Conservation (phyloP, 768 basidiomycete genomes). For the Trametes villosa region DNA sequence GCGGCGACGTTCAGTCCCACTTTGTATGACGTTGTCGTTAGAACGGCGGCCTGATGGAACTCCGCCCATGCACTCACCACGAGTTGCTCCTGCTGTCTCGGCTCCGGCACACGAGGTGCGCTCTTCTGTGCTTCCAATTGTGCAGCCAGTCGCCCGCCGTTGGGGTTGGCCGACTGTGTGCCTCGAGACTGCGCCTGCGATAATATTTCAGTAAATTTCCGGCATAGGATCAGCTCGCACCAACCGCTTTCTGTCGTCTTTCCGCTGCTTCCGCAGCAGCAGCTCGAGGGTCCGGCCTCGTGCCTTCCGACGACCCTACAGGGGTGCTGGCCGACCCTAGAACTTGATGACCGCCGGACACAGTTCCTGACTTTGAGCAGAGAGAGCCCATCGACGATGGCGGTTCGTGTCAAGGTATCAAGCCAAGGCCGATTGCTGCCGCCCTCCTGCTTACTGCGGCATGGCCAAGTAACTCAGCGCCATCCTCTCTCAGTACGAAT, state of each 20-base stretch:
- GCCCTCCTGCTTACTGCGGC: background rate
- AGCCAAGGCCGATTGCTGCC: background rate
- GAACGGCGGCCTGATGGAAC: conserved; percentile 13
- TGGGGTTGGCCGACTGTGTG: conserved; percentile 49
- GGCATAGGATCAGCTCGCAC: background rate
- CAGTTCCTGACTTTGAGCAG: conserved; percentile 40
- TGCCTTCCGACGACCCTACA: conserved; percentile 14
- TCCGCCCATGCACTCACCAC: conserved; percentile 45
- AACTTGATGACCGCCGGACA: conserved; percentile 38
- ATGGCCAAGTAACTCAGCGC: too few species aligned
- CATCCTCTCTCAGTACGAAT: too few species aligned
- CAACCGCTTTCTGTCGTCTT: conserved; percentile 17
- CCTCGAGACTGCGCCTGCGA: conserved; percentile 48
- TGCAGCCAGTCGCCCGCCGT: conserved; percentile 47
- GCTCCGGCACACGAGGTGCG: conserved; percentile 41
- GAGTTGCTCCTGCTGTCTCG: conserved; percentile 44
- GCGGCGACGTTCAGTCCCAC: conserved; percentile 46
- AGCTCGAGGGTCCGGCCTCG: conserved; percentile 31
- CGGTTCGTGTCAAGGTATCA: conserved; percentile 8
- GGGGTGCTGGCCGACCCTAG: conserved; percentile 15
- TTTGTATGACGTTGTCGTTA: conserved; percentile 38
- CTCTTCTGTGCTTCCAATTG: conserved; percentile 46
- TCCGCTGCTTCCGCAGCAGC: conserved; percentile 42
- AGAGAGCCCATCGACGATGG: conserved; percentile 38
- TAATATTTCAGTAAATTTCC: conserved; percentile 3